phyloP scores from a whole-genome alignment of 129 eudicot species.

The Daucus carota region DH1_v3.0 NC_030383.2:61087001-61087500 shows the following conservation, averaged over 20 bases:
- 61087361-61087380: background rate
- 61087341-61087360: background rate
- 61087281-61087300: conserved; percentile 48
- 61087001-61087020: background rate
- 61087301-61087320: conserved; percentile 60
- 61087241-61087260: conserved; percentile 92
- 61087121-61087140: conserved; percentile 35
- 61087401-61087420: conserved; percentile 98
- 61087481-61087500: background rate
- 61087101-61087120: conserved; percentile 81
- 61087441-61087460: conserved; percentile 13
- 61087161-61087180: background rate
- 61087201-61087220: conserved; percentile 92
- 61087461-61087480: background rate
- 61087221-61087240: conserved; percentile 74
- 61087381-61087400: conserved; percentile 37
- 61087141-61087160: background rate
- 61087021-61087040: conserved; percentile 7
- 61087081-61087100: conserved; percentile 83
- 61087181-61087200: conserved; percentile 17
- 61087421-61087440: conserved; percentile 93
- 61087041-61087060: conserved; percentile 35
- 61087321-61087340: conserved; percentile 5
- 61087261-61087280: conserved; percentile 81
- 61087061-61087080: conserved; percentile 39